A percentile compares a stretch with the other conserved stretches of the same genome.
Conservation (phyloP, 1,284 basidiomycete species). For the Ganoderma leucocontextum region DNA sequence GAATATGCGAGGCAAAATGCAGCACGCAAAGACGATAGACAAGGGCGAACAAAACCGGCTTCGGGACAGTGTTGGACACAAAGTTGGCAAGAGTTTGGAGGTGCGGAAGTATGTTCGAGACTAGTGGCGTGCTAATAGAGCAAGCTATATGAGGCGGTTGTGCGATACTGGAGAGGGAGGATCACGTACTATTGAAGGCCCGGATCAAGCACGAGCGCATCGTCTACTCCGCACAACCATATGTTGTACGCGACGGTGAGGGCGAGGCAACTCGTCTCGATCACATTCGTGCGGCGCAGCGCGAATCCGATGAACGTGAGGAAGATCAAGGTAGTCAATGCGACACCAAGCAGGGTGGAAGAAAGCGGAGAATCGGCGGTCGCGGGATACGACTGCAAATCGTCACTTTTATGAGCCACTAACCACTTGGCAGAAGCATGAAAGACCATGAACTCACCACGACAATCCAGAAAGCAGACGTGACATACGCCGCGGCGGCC, state of each 20-base stretch:
- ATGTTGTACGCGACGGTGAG: slow-evolving; percentile 89
- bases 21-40: slow-evolving; percentile 85
- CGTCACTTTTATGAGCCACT: slow-evolving; percentile 24
- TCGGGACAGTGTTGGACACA: slow-evolving; percentile 83
- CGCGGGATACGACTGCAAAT: slow-evolving; percentile 71
- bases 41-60: slow-evolving; percentile 85
- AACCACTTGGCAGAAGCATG: slow-evolving; percentile 19
- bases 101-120: slow-evolving; percentile 82
- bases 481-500: slow-evolving; percentile 78
- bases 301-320: slow-evolving; percentile 91
- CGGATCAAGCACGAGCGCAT: slow-evolving; percentile 70
- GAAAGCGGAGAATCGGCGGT: slow-evolving; percentile 84
- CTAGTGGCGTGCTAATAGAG: slow-evolving; percentile 66
- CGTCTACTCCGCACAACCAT: slow-evolving; percentile 83
- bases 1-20: slow-evolving; percentile 86
- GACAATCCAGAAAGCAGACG: slow-evolving; percentile 84
- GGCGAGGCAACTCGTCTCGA: slow-evolving; percentile 89
- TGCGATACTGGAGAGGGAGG: neutral
- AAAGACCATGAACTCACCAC: slow-evolving; percentile 54
- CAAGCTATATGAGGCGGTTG: neutral
- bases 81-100: slow-evolving; percentile 81
- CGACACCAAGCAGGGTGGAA: slow-evolving; percentile 85
- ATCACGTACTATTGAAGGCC: slow-evolving; percentile 77
- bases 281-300: slow-evolving; percentile 88
- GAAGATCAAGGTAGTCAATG: slow-evolving; percentile 78